phyloP scores from a whole-genome alignment of 345 rosid genomes.

The Dipteronia dyeriana region DNA sequence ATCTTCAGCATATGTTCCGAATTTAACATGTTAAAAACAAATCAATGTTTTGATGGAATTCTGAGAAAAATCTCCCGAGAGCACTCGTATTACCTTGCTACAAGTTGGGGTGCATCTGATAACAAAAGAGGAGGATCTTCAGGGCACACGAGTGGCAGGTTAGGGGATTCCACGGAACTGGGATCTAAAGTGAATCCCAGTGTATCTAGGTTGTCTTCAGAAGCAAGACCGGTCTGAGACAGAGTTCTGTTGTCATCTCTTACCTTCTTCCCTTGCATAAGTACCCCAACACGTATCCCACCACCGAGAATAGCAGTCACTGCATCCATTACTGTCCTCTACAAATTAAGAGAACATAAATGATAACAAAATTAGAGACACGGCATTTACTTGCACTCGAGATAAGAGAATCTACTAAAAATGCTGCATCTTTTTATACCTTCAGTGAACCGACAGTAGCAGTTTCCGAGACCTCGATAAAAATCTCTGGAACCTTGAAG shows the following conservation, averaged over 20 bases:
- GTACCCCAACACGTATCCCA: conserved; percentile 73
- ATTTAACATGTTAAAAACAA: neutral
- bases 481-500: conserved; percentile 84
- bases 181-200: conserved; percentile 91
- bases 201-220: conserved; percentile 55
- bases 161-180: conserved; percentile 32
- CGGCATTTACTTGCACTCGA: neutral
- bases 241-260: conserved; percentile 81
- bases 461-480: conserved; percentile 81
- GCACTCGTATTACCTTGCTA: conserved; percentile 47
- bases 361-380: conserved; percentile 13
- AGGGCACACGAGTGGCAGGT: conserved; percentile 40
- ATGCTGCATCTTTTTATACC: conserved; percentile 41
- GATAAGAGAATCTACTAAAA: neutral
- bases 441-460: conserved; percentile 84
- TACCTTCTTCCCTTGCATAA: conserved; percentile 87
- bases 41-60: neutral
- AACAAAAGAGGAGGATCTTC: conserved; percentile 42
- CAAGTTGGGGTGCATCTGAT: conserved; percentile 34
- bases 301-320: conserved; percentile 77
- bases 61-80: conserved; percentile 10
- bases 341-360: conserved; percentile 11
- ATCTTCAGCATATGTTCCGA: neutral
- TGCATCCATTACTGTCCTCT: conserved; percentile 86
- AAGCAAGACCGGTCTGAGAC: conserved; percentile 72